These are phyloP conservation scores for Pyrenophora teres DNA, from an alignment of 2,329 filamentous ascomycete species.

Conservation along the genomic window DNA sequence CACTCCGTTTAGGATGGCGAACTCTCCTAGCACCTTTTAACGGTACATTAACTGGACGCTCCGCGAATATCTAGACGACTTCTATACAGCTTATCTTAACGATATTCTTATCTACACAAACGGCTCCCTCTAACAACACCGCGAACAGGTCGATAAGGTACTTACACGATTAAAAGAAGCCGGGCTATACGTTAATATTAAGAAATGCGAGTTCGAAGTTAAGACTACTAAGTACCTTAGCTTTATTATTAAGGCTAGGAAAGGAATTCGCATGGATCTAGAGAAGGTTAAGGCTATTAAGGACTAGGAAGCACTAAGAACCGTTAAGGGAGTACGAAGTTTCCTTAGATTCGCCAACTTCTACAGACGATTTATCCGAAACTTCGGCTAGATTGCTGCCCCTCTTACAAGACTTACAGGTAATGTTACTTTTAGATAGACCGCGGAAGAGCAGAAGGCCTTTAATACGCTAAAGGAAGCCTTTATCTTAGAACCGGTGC, in stretches of 20 bases:
- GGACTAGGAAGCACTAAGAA: conserved; percentile 26
- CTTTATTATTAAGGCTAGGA: background rate
- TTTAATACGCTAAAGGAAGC: too few relatives aligned
- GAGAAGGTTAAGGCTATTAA: conserved; percentile 17
- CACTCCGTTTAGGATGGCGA: conserved; percentile 23
- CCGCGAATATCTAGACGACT: conserved; percentile 21
- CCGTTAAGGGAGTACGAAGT: conserved; percentile 21
- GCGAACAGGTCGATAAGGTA: conserved; percentile 1
- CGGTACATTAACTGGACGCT: conserved; percentile 30
- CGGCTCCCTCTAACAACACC: background rate
- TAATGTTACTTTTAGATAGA: background rate
- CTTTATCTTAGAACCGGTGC: too few relatives aligned
- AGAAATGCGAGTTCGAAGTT: conserved; percentile 13
- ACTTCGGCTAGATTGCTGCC: conserved; percentile 8
- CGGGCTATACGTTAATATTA: conserved; percentile 1
- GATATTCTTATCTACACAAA: conserved; percentile 30
- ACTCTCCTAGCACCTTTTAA: conserved; percentile 21
- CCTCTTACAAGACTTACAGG: conserved; percentile 8
- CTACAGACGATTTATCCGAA: conserved; percentile 38
- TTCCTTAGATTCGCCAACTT: conserved; percentile 46
- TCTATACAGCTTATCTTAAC: conserved; percentile 28
- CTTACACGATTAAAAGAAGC: background rate
- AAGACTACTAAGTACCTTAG: conserved; percentile 10
- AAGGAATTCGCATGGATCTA: conserved; percentile 5
- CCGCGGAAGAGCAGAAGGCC: background rate